Percentiles rank a stretch among this genome's conserved stretches.
These are phyloP conservation scores for Sambucus nigra DNA, from an alignment of 129 eudicot species.

Conservation along the genomic window DNA sequence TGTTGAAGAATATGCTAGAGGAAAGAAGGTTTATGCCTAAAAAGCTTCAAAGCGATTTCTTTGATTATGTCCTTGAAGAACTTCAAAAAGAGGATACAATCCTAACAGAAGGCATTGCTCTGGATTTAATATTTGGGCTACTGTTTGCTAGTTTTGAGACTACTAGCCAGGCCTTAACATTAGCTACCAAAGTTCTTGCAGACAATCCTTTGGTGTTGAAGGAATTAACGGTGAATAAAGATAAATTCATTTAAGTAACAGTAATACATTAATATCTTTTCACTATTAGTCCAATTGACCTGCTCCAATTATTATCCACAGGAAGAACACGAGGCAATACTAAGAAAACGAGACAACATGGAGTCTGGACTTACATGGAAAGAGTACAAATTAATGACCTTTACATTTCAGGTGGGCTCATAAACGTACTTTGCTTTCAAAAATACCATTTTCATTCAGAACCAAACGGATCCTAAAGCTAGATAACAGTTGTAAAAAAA, in stretches of 20 bases:
- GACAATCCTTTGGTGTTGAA: constrained; percentile 62
- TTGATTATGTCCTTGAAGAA: constrained; percentile 78
- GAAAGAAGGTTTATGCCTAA: constrained; percentile 73
- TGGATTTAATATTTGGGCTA: constrained; percentile 88
- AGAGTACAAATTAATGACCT: too few relatives aligned
- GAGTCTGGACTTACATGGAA: too few relatives aligned
- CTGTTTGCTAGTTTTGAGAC: constrained; percentile 94
- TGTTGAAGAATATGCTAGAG: constrained; percentile 70
- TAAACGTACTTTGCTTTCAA: too few relatives aligned
- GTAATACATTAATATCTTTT: constrained; percentile 1
- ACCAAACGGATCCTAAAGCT: background rate
- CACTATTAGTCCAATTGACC: constrained; percentile 6
- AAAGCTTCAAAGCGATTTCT: constrained; percentile 59
- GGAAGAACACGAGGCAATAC: constrained; percentile 89
- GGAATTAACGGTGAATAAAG: constrained; percentile 50
- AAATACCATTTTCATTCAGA: too few relatives aligned
- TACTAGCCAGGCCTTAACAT: constrained; percentile 74
- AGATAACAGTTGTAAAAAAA: background rate
- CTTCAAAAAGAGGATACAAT: constrained; percentile 55
- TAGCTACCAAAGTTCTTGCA: constrained; percentile 56
- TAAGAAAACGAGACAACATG: too few relatives aligned
- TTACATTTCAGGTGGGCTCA: too few relatives aligned
- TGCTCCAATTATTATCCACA: constrained; percentile 11
- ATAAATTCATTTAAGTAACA: background rate
- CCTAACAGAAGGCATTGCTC: constrained; percentile 82